phyloP scores from a whole-genome alignment of 1,284 basidiomycete genomes.

The Apiotrichum siamense region DNA sequence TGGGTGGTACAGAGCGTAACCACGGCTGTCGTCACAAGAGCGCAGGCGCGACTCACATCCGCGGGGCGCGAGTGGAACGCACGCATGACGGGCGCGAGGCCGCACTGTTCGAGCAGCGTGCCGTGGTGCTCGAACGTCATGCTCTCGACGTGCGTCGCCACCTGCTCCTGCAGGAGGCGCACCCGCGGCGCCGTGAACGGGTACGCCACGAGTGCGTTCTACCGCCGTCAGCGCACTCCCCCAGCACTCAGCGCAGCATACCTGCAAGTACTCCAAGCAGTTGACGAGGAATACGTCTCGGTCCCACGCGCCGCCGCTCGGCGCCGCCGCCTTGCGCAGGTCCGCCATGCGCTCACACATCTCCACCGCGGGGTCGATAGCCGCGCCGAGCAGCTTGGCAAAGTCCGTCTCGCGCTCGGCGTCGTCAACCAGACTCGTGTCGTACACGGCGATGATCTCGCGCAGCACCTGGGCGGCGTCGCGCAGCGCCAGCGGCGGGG shows the following conservation, averaged over 20 bases:
- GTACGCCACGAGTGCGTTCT: slow-evolving; percentile 68
- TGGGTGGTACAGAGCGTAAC: not conserved
- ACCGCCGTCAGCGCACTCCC: not conserved
- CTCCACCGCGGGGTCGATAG: slow-evolving; percentile 73
- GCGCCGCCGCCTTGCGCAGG: slow-evolving; percentile 45
- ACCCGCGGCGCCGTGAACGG: slow-evolving; percentile 64
- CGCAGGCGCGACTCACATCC: slow-evolving; percentile 50
- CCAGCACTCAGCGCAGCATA: slow-evolving; percentile 39
- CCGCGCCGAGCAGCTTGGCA: slow-evolving; percentile 65
- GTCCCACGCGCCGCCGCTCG: slow-evolving; percentile 63
- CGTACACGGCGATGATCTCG: slow-evolving; percentile 81
- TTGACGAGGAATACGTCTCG: slow-evolving; percentile 74
- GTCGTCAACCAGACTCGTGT: slow-evolving; percentile 62
- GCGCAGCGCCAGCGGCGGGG: slow-evolving; percentile 68
- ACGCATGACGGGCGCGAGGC: slow-evolving; percentile 60
- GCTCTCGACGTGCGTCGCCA: slow-evolving; percentile 59
- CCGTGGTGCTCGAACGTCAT: slow-evolving; percentile 73
- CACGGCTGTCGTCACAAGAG: not conserved
- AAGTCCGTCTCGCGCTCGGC: slow-evolving; percentile 54
- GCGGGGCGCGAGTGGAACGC: slow-evolving; percentile 55
- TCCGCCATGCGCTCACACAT: slow-evolving; percentile 66
- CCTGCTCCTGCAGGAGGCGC: slow-evolving; percentile 55
- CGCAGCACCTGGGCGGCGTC: slow-evolving; percentile 76
- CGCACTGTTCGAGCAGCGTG: slow-evolving; percentile 65
- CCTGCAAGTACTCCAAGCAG: slow-evolving; percentile 63